Conservation (phyloP, 139 green algal genomes). For the Tetradesmus obliquus region DNA sequence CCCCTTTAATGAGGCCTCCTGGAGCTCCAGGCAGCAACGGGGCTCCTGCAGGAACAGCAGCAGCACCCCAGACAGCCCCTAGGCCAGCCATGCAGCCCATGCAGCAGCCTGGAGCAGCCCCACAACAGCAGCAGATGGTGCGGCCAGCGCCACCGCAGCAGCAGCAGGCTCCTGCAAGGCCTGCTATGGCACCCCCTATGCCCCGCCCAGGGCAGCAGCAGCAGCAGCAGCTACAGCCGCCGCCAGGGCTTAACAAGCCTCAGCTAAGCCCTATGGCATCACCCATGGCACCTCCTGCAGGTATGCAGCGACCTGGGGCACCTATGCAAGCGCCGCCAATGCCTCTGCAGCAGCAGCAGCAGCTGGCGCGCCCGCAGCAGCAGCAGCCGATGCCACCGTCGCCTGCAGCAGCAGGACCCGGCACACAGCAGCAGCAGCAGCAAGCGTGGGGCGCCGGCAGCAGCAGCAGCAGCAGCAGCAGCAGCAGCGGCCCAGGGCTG, state of each 20-base stretch:
- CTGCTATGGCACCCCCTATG: not conserved
- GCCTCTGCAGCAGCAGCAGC: not conserved
- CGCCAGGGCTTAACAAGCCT: not conserved
- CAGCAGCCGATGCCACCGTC: not conserved
- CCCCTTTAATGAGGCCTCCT: not conserved
- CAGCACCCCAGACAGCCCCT: not conserved
- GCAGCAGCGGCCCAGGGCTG: not conserved
- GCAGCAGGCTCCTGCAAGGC: not conserved
- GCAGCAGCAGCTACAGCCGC: not conserved
- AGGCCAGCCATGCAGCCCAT: not conserved
- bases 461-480: slow-evolving; percentile 15
- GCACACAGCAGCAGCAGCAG: not conserved
- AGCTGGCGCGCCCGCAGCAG: not conserved
- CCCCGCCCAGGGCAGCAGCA: not conserved
- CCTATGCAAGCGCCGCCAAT: not conserved
- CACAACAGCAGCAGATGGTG: not conserved
- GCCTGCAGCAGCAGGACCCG: not conserved
- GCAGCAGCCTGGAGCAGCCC: not conserved
- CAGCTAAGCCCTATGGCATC: not conserved
- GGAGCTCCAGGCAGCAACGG: slow-evolving; percentile 4
- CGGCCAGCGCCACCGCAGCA: not conserved
- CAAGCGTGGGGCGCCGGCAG: not conserved
- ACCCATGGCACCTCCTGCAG: not conserved
- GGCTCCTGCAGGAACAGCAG: not conserved
- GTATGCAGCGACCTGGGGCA: not conserved